Evolutionary conservation across 2,329 filamentous ascomycete genomes (phyloP), one percentile per base, ranked within the genome.

Genomic region (Sordariomycetes sp.): DNA sequence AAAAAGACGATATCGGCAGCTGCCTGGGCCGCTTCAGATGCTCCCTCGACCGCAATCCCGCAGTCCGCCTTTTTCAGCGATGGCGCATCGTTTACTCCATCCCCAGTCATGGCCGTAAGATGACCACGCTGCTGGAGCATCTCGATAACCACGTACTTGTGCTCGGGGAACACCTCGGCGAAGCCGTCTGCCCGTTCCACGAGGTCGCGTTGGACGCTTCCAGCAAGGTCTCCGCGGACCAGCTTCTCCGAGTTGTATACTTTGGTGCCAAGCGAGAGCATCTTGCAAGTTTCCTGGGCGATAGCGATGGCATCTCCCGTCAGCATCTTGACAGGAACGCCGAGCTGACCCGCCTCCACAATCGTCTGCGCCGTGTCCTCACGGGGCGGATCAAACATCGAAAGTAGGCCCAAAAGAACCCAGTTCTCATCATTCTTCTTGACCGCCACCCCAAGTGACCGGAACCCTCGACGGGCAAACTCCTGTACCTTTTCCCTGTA

Each of bases 261-360:
- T 77, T 89, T 89, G 69, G 86, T 89, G 64, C 85, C 85, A 59
- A 89, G 81, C 63, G 85, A 84, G 69, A 89, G 78, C 83, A 89
- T 89, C 76, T 88, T 87, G 80, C 86, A 89, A 63, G 86, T 89
- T 74, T 89, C 86, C 76, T 89, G 89, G 59, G 86, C 86, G 63
- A 89, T 89, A 65, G 86, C 85, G 64, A 89, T 86, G 62, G 86
- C 86, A 68, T 89, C 86, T 80, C 86, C 86, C 74, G 86, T 89
- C 71, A 89, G 76, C 86, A 89, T 89, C 81, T 89, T 89, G 64
- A 89, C 86, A 62, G 81, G 82, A 36, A 89, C 84, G 76, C 86
- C 86, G 59, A 89, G 84, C 69, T 85, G 80, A 70, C 87, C 83
- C 62, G 86, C 85, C 74, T 89, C 85, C 66, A 86, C 75, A 66